Conservation (phyloP, 208 protist genomes). For the Tritrichomonas foetus region DNA sequence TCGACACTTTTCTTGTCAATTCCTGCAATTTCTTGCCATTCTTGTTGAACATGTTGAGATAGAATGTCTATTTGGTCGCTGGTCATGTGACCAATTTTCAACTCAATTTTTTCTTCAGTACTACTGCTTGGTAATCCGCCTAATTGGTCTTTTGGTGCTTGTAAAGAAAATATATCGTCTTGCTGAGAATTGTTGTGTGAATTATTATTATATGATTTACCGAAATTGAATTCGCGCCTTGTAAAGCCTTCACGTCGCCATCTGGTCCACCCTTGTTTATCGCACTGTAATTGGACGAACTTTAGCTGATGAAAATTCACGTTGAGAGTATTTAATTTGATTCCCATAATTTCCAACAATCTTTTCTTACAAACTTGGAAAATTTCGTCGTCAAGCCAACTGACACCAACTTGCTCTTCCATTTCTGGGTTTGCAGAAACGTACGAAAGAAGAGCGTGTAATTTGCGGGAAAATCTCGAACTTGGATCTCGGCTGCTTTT, state of each 20-base stretch:
- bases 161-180: too few species aligned
- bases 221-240: too few species aligned
- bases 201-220: too few species aligned
- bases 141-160: too few species aligned
- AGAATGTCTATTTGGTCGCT: neutral
- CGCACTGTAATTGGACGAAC: neutral
- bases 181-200: too few species aligned
- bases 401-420: constrained; percentile 4
- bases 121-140: too few species aligned
- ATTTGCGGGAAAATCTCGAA: neutral
- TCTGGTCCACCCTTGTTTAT: neutral
- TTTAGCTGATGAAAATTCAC: neutral
- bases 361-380: neutral
- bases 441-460: neutral
- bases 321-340: constrained; percentile 37
- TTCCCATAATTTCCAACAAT: neutral
- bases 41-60: neutral
- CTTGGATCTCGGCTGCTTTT: neutral
- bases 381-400: neutral
- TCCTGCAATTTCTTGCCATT: neutral
- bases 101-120: neutral
- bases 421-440: neutral
- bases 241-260: neutral
- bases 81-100: neutral
- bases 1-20: neutral